Percentiles rank a stretch among this genome's conserved stretches.
Conservation (phyloP, 129 eudicot genomes). For the Flaveria bidentis region DNA sequence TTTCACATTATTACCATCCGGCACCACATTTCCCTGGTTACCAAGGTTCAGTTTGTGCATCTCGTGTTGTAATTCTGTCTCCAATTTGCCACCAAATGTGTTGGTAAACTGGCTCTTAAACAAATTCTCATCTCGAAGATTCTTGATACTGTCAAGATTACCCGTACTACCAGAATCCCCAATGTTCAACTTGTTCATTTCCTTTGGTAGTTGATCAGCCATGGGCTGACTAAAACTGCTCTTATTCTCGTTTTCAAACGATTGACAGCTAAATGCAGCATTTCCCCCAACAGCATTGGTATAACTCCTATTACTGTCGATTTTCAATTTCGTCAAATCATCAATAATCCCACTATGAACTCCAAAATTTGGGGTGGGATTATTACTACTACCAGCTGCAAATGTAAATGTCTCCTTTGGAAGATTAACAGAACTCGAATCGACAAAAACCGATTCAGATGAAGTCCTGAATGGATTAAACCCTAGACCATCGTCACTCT, state of each 20-base stretch:
- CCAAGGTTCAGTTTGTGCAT: slow-evolving; percentile 61
- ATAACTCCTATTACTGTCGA: slow-evolving; percentile 18
- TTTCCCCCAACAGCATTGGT: slow-evolving; percentile 8
- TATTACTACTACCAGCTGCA: slow-evolving; percentile 29
- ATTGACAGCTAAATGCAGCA: slow-evolving; percentile 31
- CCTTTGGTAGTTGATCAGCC: slow-evolving; percentile 47
- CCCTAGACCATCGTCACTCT: slow-evolving; percentile 36
- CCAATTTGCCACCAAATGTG: slow-evolving; percentile 32
- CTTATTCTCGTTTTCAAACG: slow-evolving; percentile 18
- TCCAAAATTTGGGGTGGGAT: not conserved
- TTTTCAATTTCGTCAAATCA: slow-evolving; percentile 49
- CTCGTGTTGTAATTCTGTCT: slow-evolving; percentile 44
- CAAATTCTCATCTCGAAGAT: not conserved
- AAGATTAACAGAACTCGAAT: slow-evolving; percentile 6
- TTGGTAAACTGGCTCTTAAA: slow-evolving; percentile 16
- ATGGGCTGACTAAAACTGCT: slow-evolving; percentile 17
- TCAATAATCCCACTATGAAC: slow-evolving; percentile 34
- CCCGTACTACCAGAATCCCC: slow-evolving; percentile 27
- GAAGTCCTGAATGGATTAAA: slow-evolving; percentile 39
- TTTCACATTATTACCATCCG: not conserved
- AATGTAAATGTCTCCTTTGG: slow-evolving; percentile 39
- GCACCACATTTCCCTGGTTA: slow-evolving; percentile 17
- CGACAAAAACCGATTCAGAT: slow-evolving; percentile 14
- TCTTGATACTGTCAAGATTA: not conserved
- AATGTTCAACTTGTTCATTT: slow-evolving; percentile 50